Base-by-base conservation (phyloP, 2,329 filamentous ascomycete species). In the Massarina eburnea region DNA sequence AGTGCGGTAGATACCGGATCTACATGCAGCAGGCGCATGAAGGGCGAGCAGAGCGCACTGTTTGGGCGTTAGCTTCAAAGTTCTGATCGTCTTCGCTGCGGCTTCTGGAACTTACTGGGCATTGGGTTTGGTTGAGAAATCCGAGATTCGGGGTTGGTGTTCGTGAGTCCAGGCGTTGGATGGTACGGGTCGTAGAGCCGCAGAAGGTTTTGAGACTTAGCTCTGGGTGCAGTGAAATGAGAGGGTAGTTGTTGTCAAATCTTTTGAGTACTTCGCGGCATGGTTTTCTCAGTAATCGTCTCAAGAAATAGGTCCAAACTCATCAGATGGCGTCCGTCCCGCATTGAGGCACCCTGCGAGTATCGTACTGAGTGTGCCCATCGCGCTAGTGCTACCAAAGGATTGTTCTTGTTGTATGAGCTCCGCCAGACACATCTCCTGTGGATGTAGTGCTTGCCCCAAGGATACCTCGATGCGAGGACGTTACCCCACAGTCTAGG, bases 21-120 rank as follows among this genome's bases (percentile, higher is more conserved):
- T 7, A 9, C 8, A 22, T 34, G 19, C 24, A 33, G 21, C 26
- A 19, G 18, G 43, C 38, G 48, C 44, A 47, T 47, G 36, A 41
- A 39, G 24, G 26, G 32, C 24, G 24, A 26, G 35, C 36, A 3
- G 17, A 17, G 19, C 18, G 29, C 35, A n/a, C 29, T 35, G 32
- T 21, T 15, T 17, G 14, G 2, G 21, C 27, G 24, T 41, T 21
- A 42, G 40, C 20, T 26, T 27, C 2, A 19, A 7, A 15, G 12
- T 24, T 39, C 17, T 29, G 4, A 15, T 14, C 6, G 32, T 21
- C 6, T 40, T 40, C 38, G 12, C n/a, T 30, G n/a, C 19, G n/a
- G 17, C 15, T 42, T 42, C 40, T 35, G 19, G 39, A 35, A 42
- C 27, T 30, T 14, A 14, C 27, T 14, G 7, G 6, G 24, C 24